Conservation (phyloP, 495 filamentous ascomycete species). For the Hypoxylon fuscum region DNA sequence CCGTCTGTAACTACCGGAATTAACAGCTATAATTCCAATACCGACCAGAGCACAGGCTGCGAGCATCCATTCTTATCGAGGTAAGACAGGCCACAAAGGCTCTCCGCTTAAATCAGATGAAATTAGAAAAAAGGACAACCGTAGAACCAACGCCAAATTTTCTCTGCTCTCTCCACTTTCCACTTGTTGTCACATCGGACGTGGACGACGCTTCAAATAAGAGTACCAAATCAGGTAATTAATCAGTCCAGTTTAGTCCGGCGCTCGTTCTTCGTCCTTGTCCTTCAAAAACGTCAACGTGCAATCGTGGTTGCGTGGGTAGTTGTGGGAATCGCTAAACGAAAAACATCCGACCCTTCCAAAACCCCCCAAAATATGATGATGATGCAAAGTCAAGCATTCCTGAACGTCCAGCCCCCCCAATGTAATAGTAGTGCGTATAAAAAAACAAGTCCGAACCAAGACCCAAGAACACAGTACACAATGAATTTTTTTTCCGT, state of each 20-base stretch:
- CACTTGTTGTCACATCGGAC: too few relatives aligned
- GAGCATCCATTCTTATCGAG: too few relatives aligned
- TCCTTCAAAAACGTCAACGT: slow-evolving; percentile 29
- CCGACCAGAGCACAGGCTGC: too few relatives aligned
- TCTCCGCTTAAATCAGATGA: too few relatives aligned
- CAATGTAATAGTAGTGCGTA: slow-evolving; percentile 29
- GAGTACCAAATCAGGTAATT: slow-evolving; percentile 27
- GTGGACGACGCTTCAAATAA: neutral
- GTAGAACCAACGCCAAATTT: slow-evolving; percentile 34
- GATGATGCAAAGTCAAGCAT: slow-evolving; percentile 24
- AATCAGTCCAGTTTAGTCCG: slow-evolving; percentile 22
- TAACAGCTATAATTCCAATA: too few relatives aligned
- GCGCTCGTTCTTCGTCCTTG: slow-evolving; percentile 1
- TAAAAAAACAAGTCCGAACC: slow-evolving; percentile 30
- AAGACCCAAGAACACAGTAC: slow-evolving; percentile 30
- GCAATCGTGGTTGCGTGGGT: slow-evolving; percentile 18
- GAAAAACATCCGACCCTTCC: slow-evolving; percentile 32
- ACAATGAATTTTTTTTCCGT: slow-evolving; percentile 25
- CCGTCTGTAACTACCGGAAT: too few relatives aligned
- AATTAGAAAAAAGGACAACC: slow-evolving; percentile 13
- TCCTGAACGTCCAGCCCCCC: slow-evolving; percentile 37
- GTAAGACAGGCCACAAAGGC: neutral
- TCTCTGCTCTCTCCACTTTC: slow-evolving; percentile 19
- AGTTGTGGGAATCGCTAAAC: slow-evolving; percentile 30
- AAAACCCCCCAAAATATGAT: slow-evolving; percentile 15